These are phyloP conservation scores for Cercospora nicotianae DNA, from an alignment of 2,329 filamentous ascomycete genomes.

Conservation along the genomic window DNA sequence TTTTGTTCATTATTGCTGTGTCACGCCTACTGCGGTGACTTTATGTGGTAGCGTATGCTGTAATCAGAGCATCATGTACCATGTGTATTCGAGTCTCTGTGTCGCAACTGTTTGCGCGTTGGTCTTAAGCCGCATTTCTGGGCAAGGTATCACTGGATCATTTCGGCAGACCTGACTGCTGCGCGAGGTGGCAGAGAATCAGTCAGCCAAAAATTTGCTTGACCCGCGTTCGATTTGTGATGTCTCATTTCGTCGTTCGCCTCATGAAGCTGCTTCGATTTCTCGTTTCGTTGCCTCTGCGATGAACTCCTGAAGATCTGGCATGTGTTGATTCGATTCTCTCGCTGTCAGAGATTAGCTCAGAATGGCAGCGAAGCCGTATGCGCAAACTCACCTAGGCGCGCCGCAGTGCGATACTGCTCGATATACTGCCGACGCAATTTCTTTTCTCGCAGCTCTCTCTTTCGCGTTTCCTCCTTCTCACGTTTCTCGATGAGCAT, in stretches of 20 bases:
- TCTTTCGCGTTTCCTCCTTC: not conserved
- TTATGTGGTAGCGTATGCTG: not conserved
- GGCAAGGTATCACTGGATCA: not conserved
- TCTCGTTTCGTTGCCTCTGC: not conserved
- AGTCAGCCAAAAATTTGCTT: no score
- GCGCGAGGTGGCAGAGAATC: not conserved
- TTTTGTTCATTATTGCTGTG: no score
- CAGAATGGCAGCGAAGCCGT: no score
- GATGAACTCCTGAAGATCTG: not conserved
- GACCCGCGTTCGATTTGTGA: not conserved
- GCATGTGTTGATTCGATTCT: not conserved
- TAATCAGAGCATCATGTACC: not conserved
- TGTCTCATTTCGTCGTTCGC: not conserved
- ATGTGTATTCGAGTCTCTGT: not conserved
- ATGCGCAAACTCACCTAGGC: not conserved
- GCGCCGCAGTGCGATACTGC: conserved; percentile 9
- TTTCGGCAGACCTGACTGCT: not conserved
- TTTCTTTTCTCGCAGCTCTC: conserved; percentile 11
- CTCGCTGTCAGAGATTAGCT: not conserved
- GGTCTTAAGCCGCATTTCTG: not conserved
- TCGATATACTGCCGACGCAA: conserved; percentile 9
- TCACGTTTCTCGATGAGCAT: not conserved
- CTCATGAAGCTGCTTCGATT: not conserved
- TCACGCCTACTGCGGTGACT: not conserved
- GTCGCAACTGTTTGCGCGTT: not conserved